Percentiles rank a stretch among this genome's conserved stretches.
Conservation (phyloP, 495 filamentous ascomycete species). For the Hypomontagnella monticulosa region DNA sequence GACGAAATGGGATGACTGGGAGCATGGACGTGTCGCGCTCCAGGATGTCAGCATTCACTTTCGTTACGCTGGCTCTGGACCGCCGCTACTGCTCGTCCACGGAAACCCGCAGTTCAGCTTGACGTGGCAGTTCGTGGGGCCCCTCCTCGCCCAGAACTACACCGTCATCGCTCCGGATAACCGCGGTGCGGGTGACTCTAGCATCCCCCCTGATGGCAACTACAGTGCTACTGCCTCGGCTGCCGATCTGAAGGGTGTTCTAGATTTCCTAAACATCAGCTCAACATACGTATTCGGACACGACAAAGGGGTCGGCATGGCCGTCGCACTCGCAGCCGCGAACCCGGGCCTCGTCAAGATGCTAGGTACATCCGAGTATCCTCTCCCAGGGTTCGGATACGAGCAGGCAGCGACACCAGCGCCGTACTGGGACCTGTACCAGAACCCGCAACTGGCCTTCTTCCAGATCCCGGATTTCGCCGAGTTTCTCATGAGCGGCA, state of each 20-base stretch:
- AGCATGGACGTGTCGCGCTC: slow-evolving; percentile 49
- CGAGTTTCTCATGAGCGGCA: slow-evolving; percentile 52
- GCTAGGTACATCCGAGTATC: slow-evolving; percentile 50
- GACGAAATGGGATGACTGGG: slow-evolving; percentile 44
- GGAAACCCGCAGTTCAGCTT: slow-evolving; percentile 53
- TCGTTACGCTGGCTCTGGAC: slow-evolving; percentile 52
- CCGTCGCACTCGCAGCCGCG: slow-evolving; percentile 46
- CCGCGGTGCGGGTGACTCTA: slow-evolving; percentile 52
- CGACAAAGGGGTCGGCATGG: slow-evolving; percentile 55
- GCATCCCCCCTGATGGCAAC: slow-evolving; percentile 43
- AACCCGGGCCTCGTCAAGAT: slow-evolving; percentile 43
- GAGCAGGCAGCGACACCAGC: slow-evolving; percentile 31
- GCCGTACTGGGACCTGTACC: slow-evolving; percentile 49
- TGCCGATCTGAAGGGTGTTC: slow-evolving; percentile 49
- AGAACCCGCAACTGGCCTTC: slow-evolving; percentile 57
- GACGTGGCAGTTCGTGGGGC: slow-evolving; percentile 65
- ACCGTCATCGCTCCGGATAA: slow-evolving; percentile 55
- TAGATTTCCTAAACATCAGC: slow-evolving; percentile 54
- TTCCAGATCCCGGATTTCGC: slow-evolving; percentile 56
- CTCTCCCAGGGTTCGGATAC: slow-evolving; percentile 53
- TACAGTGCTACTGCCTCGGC: slow-evolving; percentile 48
- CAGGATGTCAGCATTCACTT: slow-evolving; percentile 54
- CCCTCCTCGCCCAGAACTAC: slow-evolving; percentile 66
- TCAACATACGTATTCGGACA: slow-evolving; percentile 47
- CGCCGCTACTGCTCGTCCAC: slow-evolving; percentile 52